Percentiles rank a stretch among this genome's conserved stretches.
phyloP scores from a whole-genome alignment of 1,284 basidiomycete species.

The Retiboletus flavoniger region DNA sequence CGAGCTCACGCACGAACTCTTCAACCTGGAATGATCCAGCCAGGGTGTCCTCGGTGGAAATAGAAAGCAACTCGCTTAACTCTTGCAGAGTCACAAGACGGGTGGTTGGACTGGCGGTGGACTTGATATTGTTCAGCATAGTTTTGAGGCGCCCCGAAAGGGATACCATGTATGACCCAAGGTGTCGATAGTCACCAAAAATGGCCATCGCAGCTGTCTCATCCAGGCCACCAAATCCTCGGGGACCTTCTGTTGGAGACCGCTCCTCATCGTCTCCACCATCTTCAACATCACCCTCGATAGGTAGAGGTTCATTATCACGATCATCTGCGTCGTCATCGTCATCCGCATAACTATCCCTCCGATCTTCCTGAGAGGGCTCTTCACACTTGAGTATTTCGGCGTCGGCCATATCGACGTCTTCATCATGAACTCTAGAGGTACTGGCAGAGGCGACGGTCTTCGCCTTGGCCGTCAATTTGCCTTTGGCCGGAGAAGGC shows the following conservation, averaged over 20 bases:
- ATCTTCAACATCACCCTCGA: conserved; percentile 39
- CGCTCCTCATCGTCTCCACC: conserved; percentile 42
- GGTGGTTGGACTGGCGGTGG: conserved; percentile 75
- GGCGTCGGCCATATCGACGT: conserved; percentile 73
- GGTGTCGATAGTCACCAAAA: conserved; percentile 79
- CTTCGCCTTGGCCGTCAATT: conserved; percentile 61
- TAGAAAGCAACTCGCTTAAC: conserved; percentile 90
- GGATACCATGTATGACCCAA: conserved; percentile 89
- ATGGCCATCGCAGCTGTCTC: conserved; percentile 78
- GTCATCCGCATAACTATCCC: conserved; percentile 41
- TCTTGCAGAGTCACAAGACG: conserved; percentile 91
- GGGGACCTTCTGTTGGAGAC: conserved; percentile 34
- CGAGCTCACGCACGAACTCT: conserved; percentile 88
- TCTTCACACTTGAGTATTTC: conserved; percentile 56
- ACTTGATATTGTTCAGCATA: conserved; percentile 87
- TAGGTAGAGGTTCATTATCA: conserved; percentile 43
- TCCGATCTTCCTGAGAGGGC: conserved; percentile 50
- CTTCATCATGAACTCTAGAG: conserved; percentile 63
- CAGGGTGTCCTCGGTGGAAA: conserved; percentile 96
- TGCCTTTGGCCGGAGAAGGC: conserved; percentile 57
- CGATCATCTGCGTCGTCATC: conserved; percentile 48
- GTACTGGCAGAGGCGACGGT: conserved; percentile 54
- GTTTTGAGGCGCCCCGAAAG: conserved; percentile 85
- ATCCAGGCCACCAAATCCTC: conserved; percentile 61
- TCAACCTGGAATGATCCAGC: conserved; percentile 94